Conservation (phyloP, 768 basidiomycete genomes). For the Pilatotrama ljubarskyi region DNA sequence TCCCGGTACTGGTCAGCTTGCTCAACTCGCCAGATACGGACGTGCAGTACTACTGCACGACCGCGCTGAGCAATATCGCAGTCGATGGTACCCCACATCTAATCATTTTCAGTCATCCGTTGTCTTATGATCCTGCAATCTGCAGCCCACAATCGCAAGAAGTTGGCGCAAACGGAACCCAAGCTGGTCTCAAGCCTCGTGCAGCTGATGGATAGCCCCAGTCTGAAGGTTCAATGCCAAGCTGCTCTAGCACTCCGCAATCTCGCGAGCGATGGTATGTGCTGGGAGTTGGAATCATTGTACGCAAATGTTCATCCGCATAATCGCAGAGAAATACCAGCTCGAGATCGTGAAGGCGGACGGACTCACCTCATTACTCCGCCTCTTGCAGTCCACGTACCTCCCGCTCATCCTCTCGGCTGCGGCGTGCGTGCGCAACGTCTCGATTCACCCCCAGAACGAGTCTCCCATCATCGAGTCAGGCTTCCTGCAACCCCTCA, state of each 20-base stretch:
- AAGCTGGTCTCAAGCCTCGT: constrained; percentile 94
- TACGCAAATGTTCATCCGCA: background rate
- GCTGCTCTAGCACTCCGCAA: constrained; percentile 95
- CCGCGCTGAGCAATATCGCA: constrained; percentile 96
- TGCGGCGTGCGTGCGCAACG: constrained; percentile 97
- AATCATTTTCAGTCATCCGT: background rate
- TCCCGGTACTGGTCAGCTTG: constrained; percentile 93
- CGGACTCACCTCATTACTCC: constrained; percentile 87
- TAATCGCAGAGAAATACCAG: constrained; percentile 87
- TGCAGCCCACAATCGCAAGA: constrained; percentile 84
- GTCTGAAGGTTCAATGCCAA: constrained; percentile 98
- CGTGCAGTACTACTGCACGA: constrained; percentile 99
- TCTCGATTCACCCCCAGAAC: constrained; percentile 97
- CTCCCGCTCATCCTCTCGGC: constrained; percentile 97
- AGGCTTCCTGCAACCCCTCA: constrained; percentile 93
- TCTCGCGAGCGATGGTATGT: constrained; percentile 91
- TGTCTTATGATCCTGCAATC: background rate
- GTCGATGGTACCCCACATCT: constrained; percentile 68
- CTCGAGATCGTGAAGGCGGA: constrained; percentile 97
- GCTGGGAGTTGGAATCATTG: too few species aligned
- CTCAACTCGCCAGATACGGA: constrained; percentile 98
- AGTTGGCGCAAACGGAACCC: constrained; percentile 90
- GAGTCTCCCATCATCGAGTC: constrained; percentile 99
- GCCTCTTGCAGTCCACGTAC: constrained; percentile 94
- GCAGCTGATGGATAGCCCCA: constrained; percentile 93